Percentiles rank a stretch among this genome's conserved stretches.
Evolutionary conservation across 140 eudicot species (phyloP).

Genomic region (Cichorium intybus): DNA sequence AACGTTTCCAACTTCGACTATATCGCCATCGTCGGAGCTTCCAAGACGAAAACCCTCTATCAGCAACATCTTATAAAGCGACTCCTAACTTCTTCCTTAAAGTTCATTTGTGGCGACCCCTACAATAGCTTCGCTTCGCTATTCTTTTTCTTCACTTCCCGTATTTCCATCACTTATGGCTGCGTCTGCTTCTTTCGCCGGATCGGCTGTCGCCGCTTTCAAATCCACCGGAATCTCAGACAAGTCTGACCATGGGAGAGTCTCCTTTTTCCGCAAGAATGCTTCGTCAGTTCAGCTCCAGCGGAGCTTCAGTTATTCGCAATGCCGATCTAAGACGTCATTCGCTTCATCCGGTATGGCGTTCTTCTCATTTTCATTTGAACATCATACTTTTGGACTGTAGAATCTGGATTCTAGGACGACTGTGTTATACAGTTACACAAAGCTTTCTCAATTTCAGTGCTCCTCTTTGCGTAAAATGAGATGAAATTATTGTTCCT

Average conservation of each 20-base stretch:
- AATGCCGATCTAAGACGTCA: conserved; percentile 34
- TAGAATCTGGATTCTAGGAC: background rate
- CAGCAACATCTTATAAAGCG: background rate
- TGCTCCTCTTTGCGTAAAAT: background rate
- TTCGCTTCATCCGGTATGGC: conserved; percentile 43
- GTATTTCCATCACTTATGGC: conserved; percentile 43
- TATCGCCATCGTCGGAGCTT: conserved; percentile 36
- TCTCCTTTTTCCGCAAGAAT: conserved; percentile 18
- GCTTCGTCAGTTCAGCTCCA: conserved; percentile 26
- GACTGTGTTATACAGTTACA: background rate
- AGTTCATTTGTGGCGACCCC: conserved; percentile 26
- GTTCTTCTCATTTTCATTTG: background rate
- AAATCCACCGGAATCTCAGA: conserved; percentile 41
- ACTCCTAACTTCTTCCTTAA: background rate
- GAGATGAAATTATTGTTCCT: conserved; percentile 4
- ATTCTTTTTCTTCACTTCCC: conserved; percentile 19
- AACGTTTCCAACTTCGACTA: conserved; percentile 14
- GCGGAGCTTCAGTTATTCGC: conserved; percentile 8
- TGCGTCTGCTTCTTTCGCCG: conserved; percentile 49
- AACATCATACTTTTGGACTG: background rate
- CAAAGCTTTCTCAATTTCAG: background rate
- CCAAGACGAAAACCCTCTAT: conserved; percentile 2
- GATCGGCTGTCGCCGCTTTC: conserved; percentile 62
- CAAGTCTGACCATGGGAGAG: conserved; percentile 22
- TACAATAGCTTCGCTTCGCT: conserved; percentile 19